Evolutionary conservation across 2,329 filamentous ascomycete genomes (phyloP).

Genomic region (Colletotrichum incanum): DNA sequence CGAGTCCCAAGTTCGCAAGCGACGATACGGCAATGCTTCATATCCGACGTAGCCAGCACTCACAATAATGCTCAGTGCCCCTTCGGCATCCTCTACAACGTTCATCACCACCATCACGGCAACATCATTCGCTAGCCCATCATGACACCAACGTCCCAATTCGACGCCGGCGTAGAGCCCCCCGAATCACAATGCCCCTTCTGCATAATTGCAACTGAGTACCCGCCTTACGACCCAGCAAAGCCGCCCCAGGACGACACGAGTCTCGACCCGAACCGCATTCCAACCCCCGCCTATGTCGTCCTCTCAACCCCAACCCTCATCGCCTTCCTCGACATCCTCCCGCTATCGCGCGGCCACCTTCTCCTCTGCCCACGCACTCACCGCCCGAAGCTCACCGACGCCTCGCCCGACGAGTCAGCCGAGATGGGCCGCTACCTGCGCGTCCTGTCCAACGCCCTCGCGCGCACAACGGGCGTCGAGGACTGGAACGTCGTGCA

Average conservation of each 20-base stretch:
- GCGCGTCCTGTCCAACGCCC: conserved; percentile 79
- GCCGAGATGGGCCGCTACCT: conserved; percentile 78
- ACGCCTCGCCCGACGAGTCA: conserved; percentile 75
- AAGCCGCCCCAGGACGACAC: conserved; percentile 58
- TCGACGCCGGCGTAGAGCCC: conserved; percentile 45
- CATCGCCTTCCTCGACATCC: conserved; percentile 93
- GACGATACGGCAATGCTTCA: conserved; percentile 11
- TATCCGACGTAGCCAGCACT: background rate
- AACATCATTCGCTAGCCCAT: background rate
- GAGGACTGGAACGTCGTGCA: conserved; percentile 97
- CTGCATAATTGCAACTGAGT: conserved; percentile 70
- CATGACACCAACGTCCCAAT: conserved; percentile 35
- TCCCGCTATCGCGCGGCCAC: conserved; percentile 88
- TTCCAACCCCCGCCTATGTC: conserved; percentile 69
- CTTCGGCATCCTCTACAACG: background rate
- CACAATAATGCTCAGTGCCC: conserved; percentile 16
- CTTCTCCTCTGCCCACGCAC: conserved; percentile 83
- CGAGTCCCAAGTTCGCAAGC: background rate
- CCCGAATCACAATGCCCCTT: conserved; percentile 69
- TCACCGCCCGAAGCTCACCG: conserved; percentile 85
- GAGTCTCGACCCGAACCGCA: conserved; percentile 52
- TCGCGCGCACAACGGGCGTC: conserved; percentile 79
- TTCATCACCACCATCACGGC: background rate
- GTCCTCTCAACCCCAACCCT: conserved; percentile 84
- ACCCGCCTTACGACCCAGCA: conserved; percentile 63